Evolutionary conservation across 352 stramenopile species (phyloP).

Genomic region (Phytopythium helicoides): DNA sequence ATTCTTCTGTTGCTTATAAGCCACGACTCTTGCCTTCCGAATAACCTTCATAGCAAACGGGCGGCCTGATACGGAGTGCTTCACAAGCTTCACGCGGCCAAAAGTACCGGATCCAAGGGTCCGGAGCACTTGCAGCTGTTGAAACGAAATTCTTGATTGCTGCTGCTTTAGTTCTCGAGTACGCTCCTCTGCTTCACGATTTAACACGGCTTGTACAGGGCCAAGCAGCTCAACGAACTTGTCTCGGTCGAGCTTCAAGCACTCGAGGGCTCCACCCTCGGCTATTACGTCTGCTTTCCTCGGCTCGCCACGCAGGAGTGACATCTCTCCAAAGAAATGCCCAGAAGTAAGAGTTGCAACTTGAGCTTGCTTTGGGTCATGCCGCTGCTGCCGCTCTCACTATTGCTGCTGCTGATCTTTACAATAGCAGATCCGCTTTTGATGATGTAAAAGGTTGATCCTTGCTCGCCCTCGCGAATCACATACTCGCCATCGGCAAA

Average conservation of each 20-base stretch:
- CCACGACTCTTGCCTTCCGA: constrained; percentile 93
- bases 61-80: constrained; percentile 64
- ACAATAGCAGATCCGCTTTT: constrained; percentile 64
- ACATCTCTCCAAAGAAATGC: constrained; percentile 75
- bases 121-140: constrained; percentile 78
- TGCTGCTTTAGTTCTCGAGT: constrained; percentile 29
- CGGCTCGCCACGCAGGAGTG: constrained; percentile 54
- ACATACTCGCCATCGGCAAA: constrained; percentile 60
- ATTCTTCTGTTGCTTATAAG: constrained; percentile 95
- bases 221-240: constrained; percentile 87
- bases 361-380: constrained; percentile 32
- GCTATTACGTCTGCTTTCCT: constrained; percentile 70
- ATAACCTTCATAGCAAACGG: constrained; percentile 94
- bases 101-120: constrained; percentile 95
- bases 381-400: constrained; percentile 14
- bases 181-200: constrained; percentile 60
- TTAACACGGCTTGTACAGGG: constrained; percentile 69
- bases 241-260: constrained; percentile 81
- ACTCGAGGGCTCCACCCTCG: constrained; percentile 68
- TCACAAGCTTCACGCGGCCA: constrained; percentile 93
- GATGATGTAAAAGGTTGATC: constrained; percentile 81
- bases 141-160: constrained; percentile 42
- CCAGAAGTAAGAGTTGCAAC: constrained; percentile 57
- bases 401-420: constrained; percentile 28
- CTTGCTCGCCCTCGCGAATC: constrained; percentile 65